These are phyloP conservation scores for Akanthomyces lecanii DNA, from an alignment of 2,329 filamentous ascomycete genomes.

Conservation along the genomic window DNA sequence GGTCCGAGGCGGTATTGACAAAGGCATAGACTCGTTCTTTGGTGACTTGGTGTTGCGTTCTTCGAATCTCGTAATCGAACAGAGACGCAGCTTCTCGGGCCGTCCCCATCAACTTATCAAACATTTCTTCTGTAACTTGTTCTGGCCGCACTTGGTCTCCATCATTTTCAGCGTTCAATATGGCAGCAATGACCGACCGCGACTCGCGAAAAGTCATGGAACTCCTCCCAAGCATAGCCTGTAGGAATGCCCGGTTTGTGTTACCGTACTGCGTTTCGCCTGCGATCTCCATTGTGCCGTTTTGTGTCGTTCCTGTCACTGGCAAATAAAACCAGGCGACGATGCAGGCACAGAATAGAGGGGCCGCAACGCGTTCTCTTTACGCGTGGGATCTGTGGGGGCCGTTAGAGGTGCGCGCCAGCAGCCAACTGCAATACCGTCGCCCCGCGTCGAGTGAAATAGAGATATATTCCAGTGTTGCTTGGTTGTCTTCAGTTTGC, in stretches of 20 bases:
- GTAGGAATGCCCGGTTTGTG: conserved; percentile 81
- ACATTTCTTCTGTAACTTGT: conserved; percentile 64
- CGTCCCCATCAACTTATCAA: conserved; percentile 64
- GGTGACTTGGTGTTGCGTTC: conserved; percentile 62
- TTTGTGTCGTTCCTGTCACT: neutral
- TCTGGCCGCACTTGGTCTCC: conserved; percentile 43
- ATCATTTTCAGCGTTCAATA: conserved; percentile 55
- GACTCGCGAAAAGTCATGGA: conserved; percentile 72
- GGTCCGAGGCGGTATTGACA: conserved; percentile 83
- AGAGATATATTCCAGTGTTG: too few species aligned
- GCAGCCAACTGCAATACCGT: neutral
- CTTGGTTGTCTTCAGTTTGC: too few species aligned
- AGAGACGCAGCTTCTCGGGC: conserved; percentile 69
- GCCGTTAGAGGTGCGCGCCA: neutral
- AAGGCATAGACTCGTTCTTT: conserved; percentile 72
- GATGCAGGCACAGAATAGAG: neutral
- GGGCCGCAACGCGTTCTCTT: conserved; percentile 10
- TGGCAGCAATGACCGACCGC: conserved; percentile 69
- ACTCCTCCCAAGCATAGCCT: conserved; percentile 77
- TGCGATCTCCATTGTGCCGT: conserved; percentile 25
- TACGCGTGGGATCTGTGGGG: conserved; percentile 13
- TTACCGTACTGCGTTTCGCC: conserved; percentile 45
- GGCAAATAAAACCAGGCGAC: neutral
- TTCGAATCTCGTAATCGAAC: conserved; percentile 86
- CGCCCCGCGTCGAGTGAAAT: neutral